Evolutionary conservation across 2,329 filamentous ascomycete genomes (phyloP), one percentile per base, ranked within the genome.

Genomic region (Botrytis sinoallii): DNA sequence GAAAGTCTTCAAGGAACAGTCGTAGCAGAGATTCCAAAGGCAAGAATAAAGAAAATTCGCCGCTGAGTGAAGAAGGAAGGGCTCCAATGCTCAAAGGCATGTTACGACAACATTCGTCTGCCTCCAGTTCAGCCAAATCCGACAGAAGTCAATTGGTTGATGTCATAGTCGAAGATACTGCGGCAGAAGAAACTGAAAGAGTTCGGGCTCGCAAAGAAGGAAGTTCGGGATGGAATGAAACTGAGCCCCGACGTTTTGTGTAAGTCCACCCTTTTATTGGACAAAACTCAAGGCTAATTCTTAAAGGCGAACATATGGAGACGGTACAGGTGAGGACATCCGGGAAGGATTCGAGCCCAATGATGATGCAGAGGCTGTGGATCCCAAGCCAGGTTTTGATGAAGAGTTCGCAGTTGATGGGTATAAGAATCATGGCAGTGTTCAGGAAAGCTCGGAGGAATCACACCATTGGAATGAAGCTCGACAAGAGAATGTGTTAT

Each of bases 91-190:
- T 82, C 32, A 78, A 79, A 73, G 81, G 77, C 42, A 79, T 86
- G 73, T 79, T 85, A 25, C 83, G 84, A 61, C 83, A 85, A 74
- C 80, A 86, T 66, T 88, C 88, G 10, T 84, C 84, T 38, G 83
- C 82, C n/a, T 82, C 84, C 4, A 83, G 82, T 74, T 86, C 85
- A 10, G 81, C 80, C 14, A 86, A 87, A 74, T 90, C 89, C 1
- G 86, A 87, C 76, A 84, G 84, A 75, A 89, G 88, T 76, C 90
- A 92, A 77, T 83, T 92, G 8, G 90, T 92, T 18, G 90, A 92
- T 79, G 82, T 92, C 6, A 86, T 92, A 0, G 88, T 92, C 14
- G 89, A 92, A 82, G 89, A 92, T 79, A 85, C 82, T 63, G 81
- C 88, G 65, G 89, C 89, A 9, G 90, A 91, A 79, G 86, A 89